Evolutionary conservation across 495 filamentous ascomycete species (phyloP), one percentile per base, ranked within the genome.

Genomic region (Penicillium pulvis): DNA sequence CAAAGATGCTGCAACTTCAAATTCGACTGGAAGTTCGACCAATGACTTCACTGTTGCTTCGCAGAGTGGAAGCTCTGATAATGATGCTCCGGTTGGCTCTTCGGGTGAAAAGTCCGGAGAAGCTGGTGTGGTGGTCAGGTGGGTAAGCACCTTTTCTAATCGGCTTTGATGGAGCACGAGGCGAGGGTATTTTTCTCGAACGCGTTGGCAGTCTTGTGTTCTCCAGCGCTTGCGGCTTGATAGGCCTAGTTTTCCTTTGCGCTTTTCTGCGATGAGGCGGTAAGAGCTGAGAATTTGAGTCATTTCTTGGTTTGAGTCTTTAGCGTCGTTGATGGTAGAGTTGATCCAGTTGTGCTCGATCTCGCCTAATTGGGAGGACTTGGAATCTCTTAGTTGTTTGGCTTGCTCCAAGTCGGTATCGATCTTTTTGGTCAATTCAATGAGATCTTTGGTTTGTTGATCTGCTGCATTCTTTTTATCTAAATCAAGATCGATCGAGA

Each of bases 261-360:
- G 55, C 39, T 62, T 65, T 11, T 42, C 16, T 43, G 59, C 41
- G 5, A 62, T 56, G 20, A 54, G 35, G 6, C 59, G 51, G 19
- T 58, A 58, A 17, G 39, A 35, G 24, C 62, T 59, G 17, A 65
- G 41, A 11, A 65, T 36, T 14, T 47, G 47, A 19, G 39, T 33
- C 26, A 65, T 19, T 24, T 51, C 59, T 31, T 42, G 55, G 9
- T 51, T 44, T 26, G 56, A 45, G 23, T 53, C 48, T 12, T 41
- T 33, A 2, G 59, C 56, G 24, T 65, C 63, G 10, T 26, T 50
- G 11, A 62, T 57, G 4, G 59, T 62, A 9, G 63, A 56, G 30
- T 57, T 51, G 23, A 62, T 54, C 63, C 63, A 65, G n/a, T 59
- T 55, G 12, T 54, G 49, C 31, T 65, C 63, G 30, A 65, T 59